A percentile compares a stretch with the other conserved stretches of the same genome.
phyloP scores from a whole-genome alignment of 257 asterid genomes.

The Nemophila menziesii region DNA sequence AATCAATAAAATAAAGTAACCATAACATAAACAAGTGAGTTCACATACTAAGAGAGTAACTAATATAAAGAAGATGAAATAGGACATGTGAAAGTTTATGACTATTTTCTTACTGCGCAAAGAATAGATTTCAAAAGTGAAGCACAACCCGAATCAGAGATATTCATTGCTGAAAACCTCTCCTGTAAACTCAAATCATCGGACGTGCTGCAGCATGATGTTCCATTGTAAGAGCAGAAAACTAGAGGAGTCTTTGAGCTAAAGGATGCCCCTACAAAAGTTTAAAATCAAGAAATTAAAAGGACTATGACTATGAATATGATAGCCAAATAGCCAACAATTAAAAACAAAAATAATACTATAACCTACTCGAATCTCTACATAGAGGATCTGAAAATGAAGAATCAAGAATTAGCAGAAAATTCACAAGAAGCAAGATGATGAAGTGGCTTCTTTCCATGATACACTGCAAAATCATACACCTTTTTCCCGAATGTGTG shows the following conservation, averaged over 20 bases:
- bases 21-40: no score
- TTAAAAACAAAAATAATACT: slow-evolving; percentile 7
- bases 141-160: slow-evolving; percentile 65
- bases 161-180: slow-evolving; percentile 44
- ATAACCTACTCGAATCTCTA: slow-evolving; percentile 51
- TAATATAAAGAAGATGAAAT: no score
- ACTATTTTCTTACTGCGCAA: slow-evolving; percentile 48
- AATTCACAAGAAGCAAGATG: slow-evolving; percentile 21
- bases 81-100: no score
- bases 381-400: slow-evolving; percentile 48
- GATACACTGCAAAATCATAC: slow-evolving; percentile 10
- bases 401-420: slow-evolving; percentile 46
- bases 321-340: neutral
- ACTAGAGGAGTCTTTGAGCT: slow-evolving; percentile 28
- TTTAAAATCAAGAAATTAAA: neutral
- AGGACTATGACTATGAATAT: neutral
- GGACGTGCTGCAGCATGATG: slow-evolving; percentile 51
- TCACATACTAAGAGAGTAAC: no score
- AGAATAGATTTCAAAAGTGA: slow-evolving; percentile 57
- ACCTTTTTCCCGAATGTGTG: slow-evolving; percentile 4
- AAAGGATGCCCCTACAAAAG: slow-evolving; percentile 45
- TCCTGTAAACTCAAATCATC: slow-evolving; percentile 40
- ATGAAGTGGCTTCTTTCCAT: slow-evolving; percentile 33
- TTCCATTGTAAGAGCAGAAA: slow-evolving; percentile 63
- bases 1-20: no score